These are phyloP conservation scores for Nissolia schottii DNA, from an alignment of 306 rosid genomes.

Conservation along the genomic window DNA sequence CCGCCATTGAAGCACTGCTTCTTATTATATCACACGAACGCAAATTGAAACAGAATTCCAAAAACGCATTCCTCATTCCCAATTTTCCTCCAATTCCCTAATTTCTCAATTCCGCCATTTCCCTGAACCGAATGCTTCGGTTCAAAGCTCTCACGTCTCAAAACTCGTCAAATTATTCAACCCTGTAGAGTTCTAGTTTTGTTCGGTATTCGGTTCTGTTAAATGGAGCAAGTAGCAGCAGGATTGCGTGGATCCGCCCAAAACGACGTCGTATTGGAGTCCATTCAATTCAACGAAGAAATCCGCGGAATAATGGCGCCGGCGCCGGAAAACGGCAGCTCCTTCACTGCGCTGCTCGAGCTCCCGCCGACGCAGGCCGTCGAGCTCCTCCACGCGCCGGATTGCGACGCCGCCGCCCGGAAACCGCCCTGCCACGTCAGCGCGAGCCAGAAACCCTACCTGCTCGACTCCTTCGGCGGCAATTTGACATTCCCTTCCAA, in stretches of 20 bases:
- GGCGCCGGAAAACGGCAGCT: constrained; percentile 69
- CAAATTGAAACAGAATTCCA: neutral
- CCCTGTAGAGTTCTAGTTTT: constrained; percentile 2
- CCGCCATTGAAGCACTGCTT: constrained; percentile 55
- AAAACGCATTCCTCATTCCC: neutral
- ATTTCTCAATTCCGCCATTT: neutral
- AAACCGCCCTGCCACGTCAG: constrained; percentile 21
- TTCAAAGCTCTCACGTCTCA: constrained; percentile 10
- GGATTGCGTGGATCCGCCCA: constrained; percentile 49
- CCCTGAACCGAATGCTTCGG: neutral
- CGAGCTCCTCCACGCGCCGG: constrained; percentile 78
- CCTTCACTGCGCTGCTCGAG: constrained; percentile 88
- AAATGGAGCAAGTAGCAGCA: constrained; percentile 58
- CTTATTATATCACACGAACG: neutral
- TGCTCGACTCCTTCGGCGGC: constrained; percentile 32
- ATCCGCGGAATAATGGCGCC: constrained; percentile 65
- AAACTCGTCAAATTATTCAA: constrained; percentile 6
- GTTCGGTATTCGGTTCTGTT: neutral
- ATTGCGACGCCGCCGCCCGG: constrained; percentile 18
- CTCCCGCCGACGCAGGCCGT: constrained; percentile 82
- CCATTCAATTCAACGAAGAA: constrained; percentile 80
- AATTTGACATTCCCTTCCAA: constrained; percentile 54
- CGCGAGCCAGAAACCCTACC: constrained; percentile 36
- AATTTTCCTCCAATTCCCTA: neutral
- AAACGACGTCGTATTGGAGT: constrained; percentile 53